These are phyloP conservation scores for Cercospora sp. DNA, from an alignment of 2,329 filamentous ascomycete species.

Conservation along the genomic window DNA sequence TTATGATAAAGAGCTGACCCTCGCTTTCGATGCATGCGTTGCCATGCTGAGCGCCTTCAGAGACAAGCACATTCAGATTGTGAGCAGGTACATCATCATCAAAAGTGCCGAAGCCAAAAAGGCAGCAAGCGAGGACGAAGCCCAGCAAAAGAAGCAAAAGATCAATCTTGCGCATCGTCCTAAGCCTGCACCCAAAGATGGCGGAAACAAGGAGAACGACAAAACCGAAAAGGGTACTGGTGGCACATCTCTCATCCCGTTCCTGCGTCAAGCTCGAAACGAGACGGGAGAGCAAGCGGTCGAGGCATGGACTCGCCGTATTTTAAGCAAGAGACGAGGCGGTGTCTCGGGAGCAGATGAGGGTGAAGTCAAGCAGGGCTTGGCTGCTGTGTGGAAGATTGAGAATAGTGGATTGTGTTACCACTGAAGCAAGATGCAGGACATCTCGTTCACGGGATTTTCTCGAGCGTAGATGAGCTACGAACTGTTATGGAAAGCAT, in stretches of 20 bases:
- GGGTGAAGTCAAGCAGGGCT: constrained; percentile 54
- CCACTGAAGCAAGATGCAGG: constrained; percentile 41
- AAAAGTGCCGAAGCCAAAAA: constrained; percentile 70
- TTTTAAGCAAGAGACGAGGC: constrained; percentile 54
- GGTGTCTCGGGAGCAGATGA: constrained; percentile 10
- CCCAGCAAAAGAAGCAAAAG: constrained; percentile 49
- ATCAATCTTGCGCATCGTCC: constrained; percentile 29
- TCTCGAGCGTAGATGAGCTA: background rate
- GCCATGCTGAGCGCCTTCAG: constrained; percentile 75
- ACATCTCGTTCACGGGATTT: background rate
- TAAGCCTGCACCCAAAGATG: constrained; percentile 36
- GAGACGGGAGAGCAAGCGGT: constrained; percentile 94
- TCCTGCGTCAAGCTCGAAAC: constrained; percentile 93
- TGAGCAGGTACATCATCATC: constrained; percentile 91
- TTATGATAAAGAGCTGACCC: constrained; percentile 64
- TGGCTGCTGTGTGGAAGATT: constrained; percentile 86
- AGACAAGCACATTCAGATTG: constrained; percentile 94
- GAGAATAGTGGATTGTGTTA: constrained; percentile 61
- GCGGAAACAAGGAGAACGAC: constrained; percentile 45
- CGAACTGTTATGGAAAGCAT: background rate
- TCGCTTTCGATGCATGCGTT: constrained; percentile 89
- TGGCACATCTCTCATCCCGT: constrained; percentile 89
- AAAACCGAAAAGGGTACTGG: constrained; percentile 82
- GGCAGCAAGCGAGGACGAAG: constrained; percentile 33
- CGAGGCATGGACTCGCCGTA: constrained; percentile 61